Base-by-base conservation (phyloP, 2,329 filamentous ascomycete species). In the Dactylellina parvicollis region DNA sequence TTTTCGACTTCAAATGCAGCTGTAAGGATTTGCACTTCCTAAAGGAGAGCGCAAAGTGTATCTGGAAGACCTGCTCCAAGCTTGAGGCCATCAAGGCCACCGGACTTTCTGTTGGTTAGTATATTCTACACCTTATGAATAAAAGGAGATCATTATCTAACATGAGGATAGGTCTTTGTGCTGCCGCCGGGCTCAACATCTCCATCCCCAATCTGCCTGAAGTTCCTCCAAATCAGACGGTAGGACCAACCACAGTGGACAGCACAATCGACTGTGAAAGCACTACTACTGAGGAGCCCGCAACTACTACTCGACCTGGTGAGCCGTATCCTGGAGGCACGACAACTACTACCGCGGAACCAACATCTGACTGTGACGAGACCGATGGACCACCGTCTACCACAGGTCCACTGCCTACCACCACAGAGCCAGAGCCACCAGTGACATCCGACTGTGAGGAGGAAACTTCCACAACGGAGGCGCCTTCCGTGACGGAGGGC, bases 11-110 rank as follows among this genome's bases (percentile, higher is more conserved):
- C 57, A 16, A 47, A 32, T 77, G 76, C 40, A 69, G 67, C 56
- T 77, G 76, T 40, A 71, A 61, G 34, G 61, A 72, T 30, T n/a
- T 46, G 28, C 30, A 46, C 4, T 77, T 77, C 62, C 24, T 77
- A 9, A 30, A 10, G 34, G 16, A 24, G 3, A 67, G 75, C 32
- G 56, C 46, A 18, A 40, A 49, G 30, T 77, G 76, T 60, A 76
- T 77, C 24, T 61, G 42, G 16, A 20, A 22, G 2, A 26, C 2
- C 34, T 77, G 76, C 42, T 60, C 59, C n/a, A 3, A 65, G 12
- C 12, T 8, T 16, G 67, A 72, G 44, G 60, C 67, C n/a, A n/a
- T 65, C 5, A 72, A 72, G 20, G 67, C 67, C 26, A 55, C 56
- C 32, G 67, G 22, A 10, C 59, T 72, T 36, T 72, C 67, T 34